These are phyloP conservation scores for Rosa lucieae DNA, from an alignment of 306 rosid genomes.

Conservation along the genomic window DNA sequence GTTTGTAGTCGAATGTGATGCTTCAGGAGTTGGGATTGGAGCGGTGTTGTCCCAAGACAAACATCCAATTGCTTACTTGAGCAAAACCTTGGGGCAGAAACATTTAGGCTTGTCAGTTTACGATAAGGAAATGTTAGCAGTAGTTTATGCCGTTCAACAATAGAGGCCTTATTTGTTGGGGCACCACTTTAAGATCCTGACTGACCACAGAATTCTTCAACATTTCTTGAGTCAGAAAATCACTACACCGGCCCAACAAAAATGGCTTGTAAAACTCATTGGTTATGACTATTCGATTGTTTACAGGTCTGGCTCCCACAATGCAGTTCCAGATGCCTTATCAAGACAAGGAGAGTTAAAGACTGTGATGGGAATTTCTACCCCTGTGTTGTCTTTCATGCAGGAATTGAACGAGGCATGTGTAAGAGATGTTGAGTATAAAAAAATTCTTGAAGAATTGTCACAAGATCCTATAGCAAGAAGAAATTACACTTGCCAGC, in stretches of 20 bases:
- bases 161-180: not conserved
- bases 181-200: not conserved
- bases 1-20: too few relatives aligned
- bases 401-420: too few relatives aligned
- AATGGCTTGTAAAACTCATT: not conserved
- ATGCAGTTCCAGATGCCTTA: not conserved
- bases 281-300: not conserved
- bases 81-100: not conserved
- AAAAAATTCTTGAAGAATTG: too few relatives aligned
- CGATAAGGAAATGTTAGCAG: not conserved
- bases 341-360: not conserved
- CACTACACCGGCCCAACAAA: not conserved
- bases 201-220: not conserved
- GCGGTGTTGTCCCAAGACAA: too few relatives aligned
- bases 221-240: not conserved
- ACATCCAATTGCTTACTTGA: too few relatives aligned
- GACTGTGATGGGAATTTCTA: too few relatives aligned
- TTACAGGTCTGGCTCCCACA: not conserved
- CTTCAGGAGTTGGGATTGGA: too few relatives aligned
- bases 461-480: too few relatives aligned
- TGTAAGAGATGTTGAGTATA: too few relatives aligned
- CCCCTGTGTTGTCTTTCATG: too few relatives aligned
- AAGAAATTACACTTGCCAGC: not conserved
- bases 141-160: not conserved
- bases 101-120: not conserved